Base-by-base conservation (phyloP, 768 basidiomycete genomes). In the Suillus cothurnatus region DNA sequence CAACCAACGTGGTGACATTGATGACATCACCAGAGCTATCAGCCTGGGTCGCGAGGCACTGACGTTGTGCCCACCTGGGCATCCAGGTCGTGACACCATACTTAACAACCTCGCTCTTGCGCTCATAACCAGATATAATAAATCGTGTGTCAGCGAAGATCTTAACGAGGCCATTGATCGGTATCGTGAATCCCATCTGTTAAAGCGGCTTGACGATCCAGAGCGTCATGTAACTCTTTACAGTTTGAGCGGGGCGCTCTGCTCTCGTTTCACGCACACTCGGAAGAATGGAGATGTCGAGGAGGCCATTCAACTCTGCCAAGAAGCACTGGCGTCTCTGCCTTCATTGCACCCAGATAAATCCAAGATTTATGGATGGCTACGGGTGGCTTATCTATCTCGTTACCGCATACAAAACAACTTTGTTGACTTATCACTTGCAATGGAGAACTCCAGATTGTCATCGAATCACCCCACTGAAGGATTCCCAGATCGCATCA, bases 361-460 rank as follows among this genome's bases (percentile, higher is more conserved):
- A 9, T 34, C 6, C 9, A 7, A 1, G 8, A n/a, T 8, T 21
- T 45, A 45, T 4, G 11, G 3, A 9, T 6, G 21, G 43, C 43
- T 45, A 9, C 1, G n/a, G 8, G 7, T 9, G 4, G 71, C 74
- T 23, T 57, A 74, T 53, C 59, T 74, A 15, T 72, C 70, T 56
- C 74, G 74, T 32, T 74, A 69, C 67, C 74, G 70, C 45, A 7
- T 71, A 8, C 58, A 62, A 45, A 61, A 63, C 11, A 32, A 68
- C 28, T 49, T 31, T 23, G 56, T 64, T 6, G 73, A 75, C 53
- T 61, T 75, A 11, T 4, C 11, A 2, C 11, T 47, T 2, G 45
- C 26, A 21, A n/a, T 7, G 66, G 70, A 34, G 39, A 79, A 53
- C 58, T 80, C 11, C 61, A 76, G n/a, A 64, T 38, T n/a, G 72